phyloP scores from a whole-genome alignment of 2,329 filamentous ascomycete species.

The Leptographium radiaticola region DNA sequence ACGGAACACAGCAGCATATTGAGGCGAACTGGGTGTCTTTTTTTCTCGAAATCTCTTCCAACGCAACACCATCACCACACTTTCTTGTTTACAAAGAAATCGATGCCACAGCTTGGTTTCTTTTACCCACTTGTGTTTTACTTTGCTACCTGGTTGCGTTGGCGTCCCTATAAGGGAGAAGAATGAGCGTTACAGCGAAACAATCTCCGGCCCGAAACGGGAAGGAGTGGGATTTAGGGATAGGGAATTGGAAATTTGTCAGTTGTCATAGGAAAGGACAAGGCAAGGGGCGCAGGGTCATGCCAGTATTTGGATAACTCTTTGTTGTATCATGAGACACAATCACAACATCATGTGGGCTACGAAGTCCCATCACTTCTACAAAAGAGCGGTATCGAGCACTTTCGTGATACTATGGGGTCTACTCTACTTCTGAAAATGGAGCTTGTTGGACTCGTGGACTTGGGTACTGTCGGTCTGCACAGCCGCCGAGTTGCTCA shows the following conservation, averaged over 20 bases:
- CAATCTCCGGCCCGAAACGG: background rate
- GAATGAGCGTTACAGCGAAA: background rate
- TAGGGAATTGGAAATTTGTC: background rate
- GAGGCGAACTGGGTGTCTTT: background rate
- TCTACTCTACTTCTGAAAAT: too few species aligned
- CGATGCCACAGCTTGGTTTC: background rate
- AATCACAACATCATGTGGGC: background rate
- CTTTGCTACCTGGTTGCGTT: too few species aligned
- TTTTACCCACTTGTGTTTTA: background rate
- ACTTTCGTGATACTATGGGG: background rate
- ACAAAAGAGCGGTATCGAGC: background rate
- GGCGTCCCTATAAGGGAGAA: background rate
- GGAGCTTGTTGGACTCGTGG: too few species aligned
- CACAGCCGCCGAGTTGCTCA: background rate
- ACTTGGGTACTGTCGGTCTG: too few species aligned
- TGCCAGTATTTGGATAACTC: background rate
- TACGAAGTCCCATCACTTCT: background rate
- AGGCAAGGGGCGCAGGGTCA: conserved; percentile 1
- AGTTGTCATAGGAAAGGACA: background rate
- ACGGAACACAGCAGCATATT: background rate
- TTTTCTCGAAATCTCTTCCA: background rate
- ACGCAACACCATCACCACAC: background rate
- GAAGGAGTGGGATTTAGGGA: background rate
- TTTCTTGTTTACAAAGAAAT: background rate
- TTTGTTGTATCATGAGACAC: conserved; percentile 2